These are phyloP conservation scores for Westerdykella aurantiaca DNA, from an alignment of 2,329 filamentous ascomycete species.

Conservation along the genomic window DNA sequence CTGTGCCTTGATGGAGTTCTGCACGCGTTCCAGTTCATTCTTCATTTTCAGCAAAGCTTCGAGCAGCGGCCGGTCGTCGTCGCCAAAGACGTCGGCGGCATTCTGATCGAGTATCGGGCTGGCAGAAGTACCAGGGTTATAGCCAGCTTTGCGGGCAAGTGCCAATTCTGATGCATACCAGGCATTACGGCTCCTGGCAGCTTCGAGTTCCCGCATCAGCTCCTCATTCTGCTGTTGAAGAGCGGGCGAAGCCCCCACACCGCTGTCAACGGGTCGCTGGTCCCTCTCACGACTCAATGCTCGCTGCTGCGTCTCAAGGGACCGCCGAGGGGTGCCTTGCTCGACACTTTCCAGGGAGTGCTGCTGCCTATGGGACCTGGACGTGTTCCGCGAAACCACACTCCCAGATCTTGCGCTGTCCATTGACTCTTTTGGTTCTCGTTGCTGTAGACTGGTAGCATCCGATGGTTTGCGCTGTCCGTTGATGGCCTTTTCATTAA, in stretches of 20 bases:
- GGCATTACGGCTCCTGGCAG: slow-evolving; percentile 77
- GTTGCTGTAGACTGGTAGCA: slow-evolving; percentile 16
- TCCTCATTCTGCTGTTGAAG: slow-evolving; percentile 63
- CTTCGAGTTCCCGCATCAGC: slow-evolving; percentile 79
- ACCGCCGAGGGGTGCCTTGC: slow-evolving; percentile 26
- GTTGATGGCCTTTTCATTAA: slow-evolving; percentile 8
- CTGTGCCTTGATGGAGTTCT: slow-evolving; percentile 83
- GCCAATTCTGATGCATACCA: slow-evolving; percentile 97
- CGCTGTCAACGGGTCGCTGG: slow-evolving; percentile 53
- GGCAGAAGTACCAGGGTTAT: slow-evolving; percentile 64
- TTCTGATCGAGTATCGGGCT: slow-evolving; percentile 72
- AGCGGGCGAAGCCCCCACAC: slow-evolving; percentile 54
- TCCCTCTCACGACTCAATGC: slow-evolving; percentile 28
- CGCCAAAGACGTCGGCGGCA: slow-evolving; percentile 71
- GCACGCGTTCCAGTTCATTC: slow-evolving; percentile 80
- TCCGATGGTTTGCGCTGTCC: slow-evolving; percentile 27
- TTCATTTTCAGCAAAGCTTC: slow-evolving; percentile 92
- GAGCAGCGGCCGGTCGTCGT: slow-evolving; percentile 86
- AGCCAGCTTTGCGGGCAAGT: slow-evolving; percentile 83
- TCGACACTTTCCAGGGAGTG: slow-evolving; percentile 62
- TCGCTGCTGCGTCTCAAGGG: slow-evolving; percentile 27
- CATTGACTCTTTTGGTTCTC: slow-evolving; percentile 32
- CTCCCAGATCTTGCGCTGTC: slow-evolving; percentile 32
- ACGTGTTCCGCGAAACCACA: slow-evolving; percentile 30
- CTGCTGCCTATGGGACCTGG: slow-evolving; percentile 48